Evolutionary conservation across 2,329 filamentous ascomycete genomes (phyloP).

Genomic region (Colletotrichum caudatum): DNA sequence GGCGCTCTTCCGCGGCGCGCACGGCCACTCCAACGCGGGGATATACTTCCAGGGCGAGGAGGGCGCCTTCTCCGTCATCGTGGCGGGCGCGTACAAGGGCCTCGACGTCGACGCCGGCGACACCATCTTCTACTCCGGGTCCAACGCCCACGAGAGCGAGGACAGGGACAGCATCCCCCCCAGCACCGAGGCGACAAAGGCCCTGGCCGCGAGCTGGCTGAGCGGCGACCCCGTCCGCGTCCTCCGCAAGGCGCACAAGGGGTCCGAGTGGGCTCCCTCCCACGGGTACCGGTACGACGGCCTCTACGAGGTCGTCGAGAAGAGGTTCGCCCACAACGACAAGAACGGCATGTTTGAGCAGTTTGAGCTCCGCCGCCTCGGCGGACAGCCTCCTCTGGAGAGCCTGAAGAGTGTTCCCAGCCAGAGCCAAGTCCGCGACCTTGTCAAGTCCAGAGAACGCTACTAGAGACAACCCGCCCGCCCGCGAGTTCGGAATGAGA

Average conservation of each 20-base stretch:
- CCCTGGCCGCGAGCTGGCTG: conserved; percentile 43
- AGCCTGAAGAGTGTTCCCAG: neutral
- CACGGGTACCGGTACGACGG: conserved; percentile 54
- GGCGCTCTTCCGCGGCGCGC: conserved; percentile 64
- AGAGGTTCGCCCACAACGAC: conserved; percentile 29
- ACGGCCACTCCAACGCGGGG: conserved; percentile 61
- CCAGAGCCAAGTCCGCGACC: conserved; percentile 38
- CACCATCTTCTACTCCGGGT: conserved; percentile 46
- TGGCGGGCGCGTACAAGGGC: conserved; percentile 53
- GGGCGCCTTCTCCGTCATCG: conserved; percentile 67
- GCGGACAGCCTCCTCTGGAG: neutral
- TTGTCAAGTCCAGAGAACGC: conserved; percentile 35
- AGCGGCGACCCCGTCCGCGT: conserved; percentile 46
- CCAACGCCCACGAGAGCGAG: conserved; percentile 43
- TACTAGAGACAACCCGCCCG: conserved; percentile 32
- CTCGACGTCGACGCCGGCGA: conserved; percentile 47
- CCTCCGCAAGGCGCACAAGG: conserved; percentile 45
- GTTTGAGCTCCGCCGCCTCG: conserved; percentile 17
- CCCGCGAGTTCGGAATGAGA: neutral
- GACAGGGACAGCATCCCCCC: conserved; percentile 9
- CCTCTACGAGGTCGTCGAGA: conserved; percentile 44
- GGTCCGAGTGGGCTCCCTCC: neutral
- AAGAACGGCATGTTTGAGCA: conserved; percentile 42
- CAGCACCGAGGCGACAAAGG: conserved; percentile 39
- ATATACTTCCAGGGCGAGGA: conserved; percentile 58